These are phyloP conservation scores for Paraconiothyrium sp. DNA, from an alignment of 2,329 filamentous ascomycete genomes.

Conservation along the genomic window DNA sequence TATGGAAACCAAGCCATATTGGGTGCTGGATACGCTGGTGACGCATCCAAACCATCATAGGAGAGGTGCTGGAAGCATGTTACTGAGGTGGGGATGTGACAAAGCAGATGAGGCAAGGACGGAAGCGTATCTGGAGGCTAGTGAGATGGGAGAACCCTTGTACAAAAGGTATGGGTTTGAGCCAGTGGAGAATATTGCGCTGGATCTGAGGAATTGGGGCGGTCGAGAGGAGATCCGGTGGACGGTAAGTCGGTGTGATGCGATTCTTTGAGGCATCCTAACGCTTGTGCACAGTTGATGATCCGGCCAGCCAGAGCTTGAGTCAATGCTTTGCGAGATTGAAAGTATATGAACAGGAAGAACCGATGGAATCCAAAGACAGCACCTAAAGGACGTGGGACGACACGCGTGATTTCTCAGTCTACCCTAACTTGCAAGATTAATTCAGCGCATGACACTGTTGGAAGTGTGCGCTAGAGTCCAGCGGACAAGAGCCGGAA, in stretches of 20 bases:
- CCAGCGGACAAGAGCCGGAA: too few relatives aligned
- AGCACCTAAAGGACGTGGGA: background rate
- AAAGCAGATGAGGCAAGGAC: constrained; percentile 43
- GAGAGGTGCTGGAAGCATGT: constrained; percentile 44
- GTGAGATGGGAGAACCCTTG: constrained; percentile 43
- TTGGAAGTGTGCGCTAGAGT: too few relatives aligned
- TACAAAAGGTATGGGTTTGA: constrained; percentile 46
- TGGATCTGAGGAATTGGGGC: constrained; percentile 44
- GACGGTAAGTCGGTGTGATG: constrained; percentile 35
- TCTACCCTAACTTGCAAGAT: background rate
- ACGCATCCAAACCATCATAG: constrained; percentile 42
- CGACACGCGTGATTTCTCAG: background rate
- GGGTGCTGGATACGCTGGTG: constrained; percentile 42
- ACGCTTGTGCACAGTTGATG: constrained; percentile 2
- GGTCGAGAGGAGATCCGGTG: constrained; percentile 37
- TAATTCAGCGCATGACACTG: background rate
- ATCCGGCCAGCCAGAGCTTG: constrained; percentile 8
- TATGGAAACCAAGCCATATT: constrained; percentile 36
- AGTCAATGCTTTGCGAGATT: background rate
- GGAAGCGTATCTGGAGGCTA: constrained; percentile 46
- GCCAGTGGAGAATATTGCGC: constrained; percentile 31
- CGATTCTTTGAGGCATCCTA: background rate
- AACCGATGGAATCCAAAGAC: background rate
- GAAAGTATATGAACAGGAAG: background rate
- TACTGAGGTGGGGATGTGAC: constrained; percentile 44